These are phyloP conservation scores for Mucor sp. DNA, from an alignment of 371 early-diverging fungal species.

Conservation along the genomic window DNA sequence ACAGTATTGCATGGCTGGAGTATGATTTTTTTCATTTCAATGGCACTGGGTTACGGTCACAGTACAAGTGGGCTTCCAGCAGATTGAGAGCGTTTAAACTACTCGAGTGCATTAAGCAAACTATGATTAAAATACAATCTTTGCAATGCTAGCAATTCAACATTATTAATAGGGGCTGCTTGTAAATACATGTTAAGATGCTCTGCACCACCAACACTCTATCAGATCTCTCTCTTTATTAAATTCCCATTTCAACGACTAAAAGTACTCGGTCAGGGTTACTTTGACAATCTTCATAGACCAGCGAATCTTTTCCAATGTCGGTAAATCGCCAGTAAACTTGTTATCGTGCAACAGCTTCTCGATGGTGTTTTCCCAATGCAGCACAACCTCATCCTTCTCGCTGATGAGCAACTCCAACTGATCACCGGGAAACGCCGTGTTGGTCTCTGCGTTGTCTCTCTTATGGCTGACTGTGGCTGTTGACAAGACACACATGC, in stretches of 20 bases:
- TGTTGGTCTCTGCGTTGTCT: slow-evolving; percentile 10
- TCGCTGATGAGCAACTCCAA: slow-evolving; percentile 6
- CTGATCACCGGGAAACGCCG: slow-evolving; percentile 16
- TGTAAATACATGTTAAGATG: too few relatives aligned
- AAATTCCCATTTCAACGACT: neutral
- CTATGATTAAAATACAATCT: too few relatives aligned
- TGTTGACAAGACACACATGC: slow-evolving; percentile 19
- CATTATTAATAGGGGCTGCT: too few relatives aligned
- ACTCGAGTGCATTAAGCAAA: too few relatives aligned
- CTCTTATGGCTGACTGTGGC: slow-evolving; percentile 11
- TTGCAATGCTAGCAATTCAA: too few relatives aligned
- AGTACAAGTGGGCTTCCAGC: neutral
- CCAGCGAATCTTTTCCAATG: slow-evolving; percentile 25
- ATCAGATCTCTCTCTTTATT: too few relatives aligned
- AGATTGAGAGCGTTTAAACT: too few relatives aligned
- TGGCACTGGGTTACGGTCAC: neutral
- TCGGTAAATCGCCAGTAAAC: neutral
- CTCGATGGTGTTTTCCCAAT: slow-evolving; percentile 21
- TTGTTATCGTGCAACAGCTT: neutral
- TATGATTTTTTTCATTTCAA: neutral
- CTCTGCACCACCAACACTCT: too few relatives aligned
- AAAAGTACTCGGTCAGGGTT: slow-evolving; percentile 19
- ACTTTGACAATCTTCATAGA: slow-evolving; percentile 17
- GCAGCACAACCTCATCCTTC: neutral
- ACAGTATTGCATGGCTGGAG: neutral